Conservation (phyloP, 306 rosid species). For the Inga oerstediana region DNA sequence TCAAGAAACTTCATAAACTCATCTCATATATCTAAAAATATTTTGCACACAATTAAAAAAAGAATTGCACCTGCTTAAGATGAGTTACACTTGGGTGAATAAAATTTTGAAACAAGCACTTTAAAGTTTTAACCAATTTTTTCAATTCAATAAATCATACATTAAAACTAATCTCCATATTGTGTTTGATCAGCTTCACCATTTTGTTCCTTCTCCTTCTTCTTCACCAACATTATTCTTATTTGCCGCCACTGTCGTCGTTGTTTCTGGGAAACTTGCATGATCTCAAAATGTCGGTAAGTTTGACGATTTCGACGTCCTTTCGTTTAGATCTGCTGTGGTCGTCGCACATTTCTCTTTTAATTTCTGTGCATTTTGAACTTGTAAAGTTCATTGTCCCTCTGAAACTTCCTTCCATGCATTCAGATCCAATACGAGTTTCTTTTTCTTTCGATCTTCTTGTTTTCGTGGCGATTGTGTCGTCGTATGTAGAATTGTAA, state of each 20-base stretch:
- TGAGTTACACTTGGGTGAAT: no score
- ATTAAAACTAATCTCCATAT: no score
- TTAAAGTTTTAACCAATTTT: no score
- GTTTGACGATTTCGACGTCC: constrained; percentile 21
- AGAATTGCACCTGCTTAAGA: no score
- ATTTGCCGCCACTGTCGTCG: not conserved
- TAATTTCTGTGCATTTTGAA: not conserved
- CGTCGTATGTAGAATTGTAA: not conserved
- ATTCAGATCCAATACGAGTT: constrained; percentile 17
- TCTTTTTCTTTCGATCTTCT: constrained; percentile 4
- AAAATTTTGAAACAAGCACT: no score
- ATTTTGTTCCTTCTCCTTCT: not conserved
- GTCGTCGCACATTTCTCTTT: not conserved
- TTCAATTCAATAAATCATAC: no score
- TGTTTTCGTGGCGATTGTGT: not conserved
- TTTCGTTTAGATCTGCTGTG: constrained; percentile 27
- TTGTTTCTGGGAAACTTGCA: not conserved
- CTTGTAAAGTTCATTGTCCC: not conserved
- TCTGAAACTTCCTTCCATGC: not conserved
- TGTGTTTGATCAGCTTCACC: not conserved
- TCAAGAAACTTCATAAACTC: not conserved
- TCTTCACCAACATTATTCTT: not conserved
- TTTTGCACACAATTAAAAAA: no score
- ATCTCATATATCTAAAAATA: no score
- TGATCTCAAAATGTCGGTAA: constrained; percentile 46